Base-by-base conservation (phyloP, 768 basidiomycete species). In the Lactarius quietus region DNA sequence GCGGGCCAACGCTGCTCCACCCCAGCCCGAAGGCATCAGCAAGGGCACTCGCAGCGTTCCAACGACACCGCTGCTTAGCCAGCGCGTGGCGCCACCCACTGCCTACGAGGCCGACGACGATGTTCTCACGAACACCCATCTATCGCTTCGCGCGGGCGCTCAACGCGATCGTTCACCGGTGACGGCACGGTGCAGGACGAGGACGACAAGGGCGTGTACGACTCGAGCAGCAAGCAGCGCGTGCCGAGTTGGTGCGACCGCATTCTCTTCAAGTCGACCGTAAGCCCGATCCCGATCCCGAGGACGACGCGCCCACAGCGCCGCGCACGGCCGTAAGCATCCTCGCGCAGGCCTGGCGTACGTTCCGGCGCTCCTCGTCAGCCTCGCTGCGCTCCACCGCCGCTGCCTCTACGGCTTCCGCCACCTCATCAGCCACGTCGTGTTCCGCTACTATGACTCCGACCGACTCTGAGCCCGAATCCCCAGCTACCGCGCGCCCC, bases 191-290 rank as follows among this genome's bases (percentile, higher is more conserved):
- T 76, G 33, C 75, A 77, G 5, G 75, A 77, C 31, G 74, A 75
- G n/a, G 74, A 78, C 1, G 81, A 81, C 48, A 82, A 81, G 70
- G 89, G 87, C 20, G 86, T 90, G 3, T 93, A 92, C 71, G 92
- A 93, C 74, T 86, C 88, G 31, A 93, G 91, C 12, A 79, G 84
- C 70, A 93, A 93, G 74, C 83, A 85, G 70, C 86, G 92, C 23
- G 92, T 93, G 29, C 92, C 92, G 6, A 91, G 90, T 74, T 93
- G 92, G 92, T 93, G 92, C 71, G 92, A 93, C 73, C 85, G 92
- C 23, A 90, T 93, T 53, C 76, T 93, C 6, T 93, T 86, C 86
- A 93, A 92, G 74, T 82, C 88, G 6, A 92, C 87, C 0, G 79
- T 89, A 72, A 77, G 35, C 82, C 81, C 18, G 80, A 80, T 15